Evolutionary conservation across 805 yeast species (phyloP), one percentile per base, ranked within the genome.

Genomic region (Torulaspora maleeae): DNA sequence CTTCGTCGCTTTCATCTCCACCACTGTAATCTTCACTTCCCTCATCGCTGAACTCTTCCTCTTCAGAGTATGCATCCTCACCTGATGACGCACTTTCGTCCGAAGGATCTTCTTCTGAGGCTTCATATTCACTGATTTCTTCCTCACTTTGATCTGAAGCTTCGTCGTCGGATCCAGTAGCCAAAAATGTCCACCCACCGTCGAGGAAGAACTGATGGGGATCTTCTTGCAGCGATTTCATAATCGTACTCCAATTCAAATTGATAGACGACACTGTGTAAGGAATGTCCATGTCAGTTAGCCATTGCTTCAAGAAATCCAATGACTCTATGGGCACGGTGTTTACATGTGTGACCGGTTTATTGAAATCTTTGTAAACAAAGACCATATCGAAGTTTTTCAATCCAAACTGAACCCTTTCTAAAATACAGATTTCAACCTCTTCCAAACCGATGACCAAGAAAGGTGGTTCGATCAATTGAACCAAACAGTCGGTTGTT

Each of bases 311-410:
- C 50, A 93, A 86, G 62, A 86, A 91, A 63, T 93, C 99, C 45
- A 93, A 71, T 43, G 85, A 76, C 59, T 86, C 95, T 79, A 89
- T 87, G 29, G 98, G 97, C 48, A 93, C 88, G 3, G 98, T 89
- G 66, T 91, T 91, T 52, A 93, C 80, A 65, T 91, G 97, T 16
- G 86, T 86, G 9, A 88, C 96, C 1, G 97, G 87, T 59, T 77
- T 80, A 50, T 75, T 72, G 66, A 89, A 90, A 67, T 93, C 98
- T 66, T 90, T 91, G 70, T 85, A 91, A 2, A 93, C 90, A 67
- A 93, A 89, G n/a, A 93, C 99, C 66, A 93, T 69, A 72, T 93
- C 99, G 58, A 93, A 93, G 69, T 93, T 93, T 71, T 89, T 89
- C 61, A 93, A 77, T 2, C 99, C 99, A 66, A 93, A 93, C 67